These are phyloP conservation scores for Yarrowia keelungensis DNA, from an alignment of 805 yeast species.

Conservation along the genomic window DNA sequence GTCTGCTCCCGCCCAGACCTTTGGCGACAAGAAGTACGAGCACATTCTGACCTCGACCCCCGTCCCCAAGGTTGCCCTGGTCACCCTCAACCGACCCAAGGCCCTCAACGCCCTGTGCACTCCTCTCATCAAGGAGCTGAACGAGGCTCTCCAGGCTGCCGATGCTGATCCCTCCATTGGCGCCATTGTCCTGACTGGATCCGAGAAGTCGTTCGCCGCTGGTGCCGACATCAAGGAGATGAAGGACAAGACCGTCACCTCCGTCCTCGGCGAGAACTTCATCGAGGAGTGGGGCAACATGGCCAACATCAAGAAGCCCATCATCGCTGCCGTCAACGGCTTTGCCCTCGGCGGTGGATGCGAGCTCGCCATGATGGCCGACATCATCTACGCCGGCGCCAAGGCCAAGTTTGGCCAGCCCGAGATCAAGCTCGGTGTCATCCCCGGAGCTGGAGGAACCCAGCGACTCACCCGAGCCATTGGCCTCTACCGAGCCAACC, in stretches of 20 bases:
- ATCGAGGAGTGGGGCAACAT: constrained; percentile 54
- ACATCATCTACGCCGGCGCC: constrained; percentile 59
- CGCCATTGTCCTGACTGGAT: constrained; percentile 59
- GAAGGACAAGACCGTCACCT: constrained; percentile 52
- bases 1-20: constrained; percentile 24
- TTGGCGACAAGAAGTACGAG: constrained; percentile 46
- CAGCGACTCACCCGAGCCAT: constrained; percentile 53
- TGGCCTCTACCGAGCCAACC: constrained; percentile 55
- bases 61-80: constrained; percentile 52
- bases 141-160: constrained; percentile 51
- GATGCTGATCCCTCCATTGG: constrained; percentile 53
- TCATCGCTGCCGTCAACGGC: constrained; percentile 63
- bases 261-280: constrained; percentile 51
- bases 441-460: constrained; percentile 60
- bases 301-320: constrained; percentile 54
- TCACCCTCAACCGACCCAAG: constrained; percentile 55
- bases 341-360: constrained; percentile 65
- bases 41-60: constrained; percentile 53
- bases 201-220: constrained; percentile 59
- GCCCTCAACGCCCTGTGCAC: constrained; percentile 55
- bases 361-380: constrained; percentile 62
- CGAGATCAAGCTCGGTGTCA: constrained; percentile 56
- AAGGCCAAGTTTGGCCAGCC: constrained; percentile 62
- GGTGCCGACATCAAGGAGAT: constrained; percentile 65
- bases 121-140: constrained; percentile 52